Conservation (phyloP, 1,284 basidiomycete genomes). For the Ceratobasidium sp. region DNA sequence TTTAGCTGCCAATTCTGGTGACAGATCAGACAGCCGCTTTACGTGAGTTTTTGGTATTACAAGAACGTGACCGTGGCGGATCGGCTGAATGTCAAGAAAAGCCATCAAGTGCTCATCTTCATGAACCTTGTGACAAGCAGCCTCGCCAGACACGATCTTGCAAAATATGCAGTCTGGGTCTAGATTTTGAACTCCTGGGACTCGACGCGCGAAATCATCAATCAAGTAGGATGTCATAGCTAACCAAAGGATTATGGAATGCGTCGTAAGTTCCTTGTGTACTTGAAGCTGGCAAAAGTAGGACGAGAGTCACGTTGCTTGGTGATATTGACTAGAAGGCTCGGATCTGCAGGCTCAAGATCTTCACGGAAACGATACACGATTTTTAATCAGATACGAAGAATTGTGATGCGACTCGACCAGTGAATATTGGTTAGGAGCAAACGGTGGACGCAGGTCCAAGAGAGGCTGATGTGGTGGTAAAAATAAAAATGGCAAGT, state of each 20-base stretch:
- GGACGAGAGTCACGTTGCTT: no score
- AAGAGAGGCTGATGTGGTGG: neutral
- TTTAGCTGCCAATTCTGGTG: constrained; percentile 65
- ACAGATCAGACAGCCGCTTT: constrained; percentile 67
- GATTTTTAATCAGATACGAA: no score
- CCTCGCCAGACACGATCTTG: constrained; percentile 61
- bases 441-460: neutral
- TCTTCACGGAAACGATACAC: no score
- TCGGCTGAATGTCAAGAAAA: constrained; percentile 75
- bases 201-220: constrained; percentile 19
- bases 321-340: no score
- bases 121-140: constrained; percentile 60
- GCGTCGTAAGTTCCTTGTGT: neutral
- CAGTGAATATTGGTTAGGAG: no score
- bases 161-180: constrained; percentile 63
- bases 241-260: neutral
- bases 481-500: neutral
- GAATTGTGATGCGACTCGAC: no score
- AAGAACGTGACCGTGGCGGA: constrained; percentile 71
- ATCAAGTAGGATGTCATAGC: constrained; percentile 32
- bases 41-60: constrained; percentile 72
- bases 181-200: no score
- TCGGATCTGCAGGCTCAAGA: no score
- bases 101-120: constrained; percentile 73
- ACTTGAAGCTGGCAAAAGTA: neutral